Evolutionary conservation across 2,329 filamentous ascomycete genomes (phyloP).

Genomic region (Aspergillus nomiae): DNA sequence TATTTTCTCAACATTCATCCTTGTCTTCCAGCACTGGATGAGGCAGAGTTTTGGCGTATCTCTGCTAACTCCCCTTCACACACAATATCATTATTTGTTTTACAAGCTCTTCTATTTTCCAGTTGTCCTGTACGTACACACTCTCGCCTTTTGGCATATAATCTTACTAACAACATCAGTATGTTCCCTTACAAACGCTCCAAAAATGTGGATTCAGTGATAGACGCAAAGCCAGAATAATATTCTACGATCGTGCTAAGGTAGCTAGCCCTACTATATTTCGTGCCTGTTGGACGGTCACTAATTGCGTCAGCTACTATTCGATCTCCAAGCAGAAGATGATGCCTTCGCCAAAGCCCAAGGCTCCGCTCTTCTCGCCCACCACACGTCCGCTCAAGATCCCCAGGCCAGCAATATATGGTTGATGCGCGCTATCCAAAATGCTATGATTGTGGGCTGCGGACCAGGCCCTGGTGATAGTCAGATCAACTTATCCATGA

Average conservation of each 20-base stretch:
- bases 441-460: neutral
- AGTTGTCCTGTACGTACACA: neutral
- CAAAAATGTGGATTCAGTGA: neutral
- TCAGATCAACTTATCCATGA: neutral
- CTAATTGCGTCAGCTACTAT: neutral
- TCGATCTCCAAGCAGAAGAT: neutral
- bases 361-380: neutral
- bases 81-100: neutral
- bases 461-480: neutral
- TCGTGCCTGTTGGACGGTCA: accelerated
- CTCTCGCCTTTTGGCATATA: accelerated
- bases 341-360: neutral
- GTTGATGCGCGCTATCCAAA: neutral
- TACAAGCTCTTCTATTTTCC: neutral
- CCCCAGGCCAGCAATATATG: neutral
- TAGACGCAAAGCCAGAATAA: neutral
- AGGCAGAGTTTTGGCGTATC: neutral
- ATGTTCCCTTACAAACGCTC: neutral
- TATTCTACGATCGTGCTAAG: neutral
- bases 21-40: neutral
- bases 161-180: neutral
- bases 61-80: neutral
- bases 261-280: neutral
- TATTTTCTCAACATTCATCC: neutral
- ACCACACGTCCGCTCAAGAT: neutral